Conservation (phyloP, 1,284 basidiomycete genomes). For the Cutaneotrichosporon sp. region DNA sequence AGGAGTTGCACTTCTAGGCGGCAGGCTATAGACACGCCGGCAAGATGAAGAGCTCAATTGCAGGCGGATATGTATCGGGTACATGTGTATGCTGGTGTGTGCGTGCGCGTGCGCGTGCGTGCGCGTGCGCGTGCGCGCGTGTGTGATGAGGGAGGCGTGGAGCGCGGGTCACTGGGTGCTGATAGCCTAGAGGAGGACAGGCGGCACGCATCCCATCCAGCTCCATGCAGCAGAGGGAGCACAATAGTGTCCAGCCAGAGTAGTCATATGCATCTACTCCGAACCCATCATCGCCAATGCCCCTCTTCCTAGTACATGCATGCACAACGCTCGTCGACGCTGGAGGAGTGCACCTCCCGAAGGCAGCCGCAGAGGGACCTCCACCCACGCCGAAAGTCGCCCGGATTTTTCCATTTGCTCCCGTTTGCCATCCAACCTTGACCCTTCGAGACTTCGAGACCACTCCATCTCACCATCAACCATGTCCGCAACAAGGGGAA, state of each 20-base stretch:
- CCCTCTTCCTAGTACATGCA: too few relatives aligned
- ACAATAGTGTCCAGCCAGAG: too few relatives aligned
- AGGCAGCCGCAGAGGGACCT: neutral
- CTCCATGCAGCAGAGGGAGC: too few relatives aligned
- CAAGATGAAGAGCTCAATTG: constrained; percentile 52
- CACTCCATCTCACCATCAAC: neutral
- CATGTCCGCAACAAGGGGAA: constrained; percentile 38
- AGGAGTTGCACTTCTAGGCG: constrained; percentile 40
- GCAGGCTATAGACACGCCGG: constrained; percentile 10
- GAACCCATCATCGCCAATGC: too few relatives aligned
- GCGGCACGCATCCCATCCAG: too few relatives aligned
- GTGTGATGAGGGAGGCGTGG: too few relatives aligned
- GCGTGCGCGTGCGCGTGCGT: neutral
- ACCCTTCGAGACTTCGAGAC: neutral
- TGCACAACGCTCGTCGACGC: neutral
- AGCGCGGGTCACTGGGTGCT: too few relatives aligned
- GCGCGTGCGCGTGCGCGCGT: too few relatives aligned
- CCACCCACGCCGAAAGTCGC: neutral
- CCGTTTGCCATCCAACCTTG: neutral
- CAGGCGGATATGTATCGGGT: constrained; percentile 9
- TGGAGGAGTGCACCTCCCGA: too few relatives aligned
- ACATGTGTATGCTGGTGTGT: neutral
- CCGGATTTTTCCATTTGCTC: constrained; percentile 10
- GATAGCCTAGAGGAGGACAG: too few relatives aligned
- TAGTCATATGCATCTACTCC: too few relatives aligned